Conservation (phyloP, 2,329 filamentous ascomycete genomes). For the Claviceps maximensis region DNA sequence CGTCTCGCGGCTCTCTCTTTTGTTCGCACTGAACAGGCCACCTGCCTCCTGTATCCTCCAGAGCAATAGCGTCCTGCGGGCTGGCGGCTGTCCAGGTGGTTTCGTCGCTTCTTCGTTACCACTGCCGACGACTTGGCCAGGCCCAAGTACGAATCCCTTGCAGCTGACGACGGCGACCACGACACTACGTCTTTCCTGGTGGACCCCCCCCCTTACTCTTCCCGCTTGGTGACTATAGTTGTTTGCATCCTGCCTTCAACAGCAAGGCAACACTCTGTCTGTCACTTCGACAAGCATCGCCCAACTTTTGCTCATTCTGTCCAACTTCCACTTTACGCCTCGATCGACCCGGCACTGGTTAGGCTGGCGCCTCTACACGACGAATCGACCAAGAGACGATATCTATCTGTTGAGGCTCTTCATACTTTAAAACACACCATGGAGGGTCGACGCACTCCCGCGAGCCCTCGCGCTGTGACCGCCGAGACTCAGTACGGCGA, state of each 20-base stretch:
- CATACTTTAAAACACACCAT: conserved; percentile 18
- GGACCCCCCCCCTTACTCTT: no score
- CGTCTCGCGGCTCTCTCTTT: background rate
- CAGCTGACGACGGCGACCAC: conserved; percentile 8
- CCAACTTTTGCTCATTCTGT: background rate
- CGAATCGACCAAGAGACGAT: background rate
- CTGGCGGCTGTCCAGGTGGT: background rate
- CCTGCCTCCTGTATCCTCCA: background rate
- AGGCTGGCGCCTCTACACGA: background rate
- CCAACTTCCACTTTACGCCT: background rate
- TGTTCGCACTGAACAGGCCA: background rate
- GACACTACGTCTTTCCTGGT: background rate
- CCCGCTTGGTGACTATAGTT: no score
- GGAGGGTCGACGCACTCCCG: conserved; percentile 25
- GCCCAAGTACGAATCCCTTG: conserved; percentile 1
- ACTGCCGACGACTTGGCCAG: conserved; percentile 5
- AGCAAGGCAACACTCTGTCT: background rate
- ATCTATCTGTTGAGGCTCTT: background rate
- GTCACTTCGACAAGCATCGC: background rate
- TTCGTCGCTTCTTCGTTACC: background rate
- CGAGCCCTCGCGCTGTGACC: conserved; percentile 15
- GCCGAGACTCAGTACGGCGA: conserved; percentile 43
- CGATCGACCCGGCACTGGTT: background rate
- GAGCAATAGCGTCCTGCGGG: background rate
- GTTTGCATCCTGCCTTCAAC: no score